A percentile compares a stretch with the other conserved stretches of the same genome.
These are phyloP conservation scores for Solanum arcanum DNA, from an alignment of 257 asterid genomes.

Conservation along the genomic window DNA sequence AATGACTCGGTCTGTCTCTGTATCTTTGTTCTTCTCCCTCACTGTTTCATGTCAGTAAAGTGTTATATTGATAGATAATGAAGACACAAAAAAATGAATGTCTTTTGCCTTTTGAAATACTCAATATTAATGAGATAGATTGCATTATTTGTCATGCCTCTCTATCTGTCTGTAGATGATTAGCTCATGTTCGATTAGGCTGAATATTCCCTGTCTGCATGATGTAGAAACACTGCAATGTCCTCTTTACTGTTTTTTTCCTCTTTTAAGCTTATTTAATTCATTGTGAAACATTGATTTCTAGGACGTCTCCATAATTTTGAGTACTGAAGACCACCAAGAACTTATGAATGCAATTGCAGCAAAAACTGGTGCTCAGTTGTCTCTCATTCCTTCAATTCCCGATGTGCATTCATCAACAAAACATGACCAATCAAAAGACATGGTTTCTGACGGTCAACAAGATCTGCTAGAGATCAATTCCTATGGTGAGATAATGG, in stretches of 20 bases:
- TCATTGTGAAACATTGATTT: background rate
- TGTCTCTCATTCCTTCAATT: slow-evolving; percentile 67
- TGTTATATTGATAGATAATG: background rate
- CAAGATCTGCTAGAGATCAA: slow-evolving; percentile 7
- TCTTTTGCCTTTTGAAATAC: background rate
- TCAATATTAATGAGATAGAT: background rate
- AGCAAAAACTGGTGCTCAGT: slow-evolving; percentile 60
- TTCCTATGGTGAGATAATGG: slow-evolving; percentile 29
- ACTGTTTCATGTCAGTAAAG: background rate
- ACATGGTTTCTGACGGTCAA: slow-evolving; percentile 4
- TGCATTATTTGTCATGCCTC: background rate
- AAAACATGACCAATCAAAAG: slow-evolving; percentile 14
- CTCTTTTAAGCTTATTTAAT: background rate
- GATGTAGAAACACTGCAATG: background rate
- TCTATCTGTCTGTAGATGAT: background rate
- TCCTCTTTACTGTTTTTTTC: background rate
- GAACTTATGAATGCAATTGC: slow-evolving; percentile 73
- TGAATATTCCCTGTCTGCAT: background rate
- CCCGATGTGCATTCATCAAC: slow-evolving; percentile 18
- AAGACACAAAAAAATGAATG: background rate
- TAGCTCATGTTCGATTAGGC: background rate
- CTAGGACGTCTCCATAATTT: slow-evolving; percentile 68
- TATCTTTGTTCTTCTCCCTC: background rate
- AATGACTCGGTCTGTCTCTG: slow-evolving; percentile 66
- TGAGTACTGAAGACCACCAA: slow-evolving; percentile 87